Percentiles rank a stretch among this genome's conserved stretches.
Conservation (phyloP, 805 yeast species). For the Lachancea waltii region DNA sequence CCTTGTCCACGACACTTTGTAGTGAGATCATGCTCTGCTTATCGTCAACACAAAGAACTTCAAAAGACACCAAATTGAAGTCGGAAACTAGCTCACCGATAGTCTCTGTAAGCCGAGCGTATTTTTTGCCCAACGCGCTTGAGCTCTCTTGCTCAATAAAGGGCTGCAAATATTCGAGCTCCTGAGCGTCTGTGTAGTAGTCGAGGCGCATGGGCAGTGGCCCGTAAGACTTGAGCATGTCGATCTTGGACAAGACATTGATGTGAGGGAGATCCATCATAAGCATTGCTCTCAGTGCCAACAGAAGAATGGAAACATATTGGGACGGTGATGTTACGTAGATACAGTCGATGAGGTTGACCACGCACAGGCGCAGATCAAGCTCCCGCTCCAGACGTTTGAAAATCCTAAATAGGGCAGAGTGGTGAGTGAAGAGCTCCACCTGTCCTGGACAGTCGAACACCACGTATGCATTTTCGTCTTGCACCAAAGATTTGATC, state of each 20-base stretch:
- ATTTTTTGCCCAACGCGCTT: slow-evolving; percentile 52
- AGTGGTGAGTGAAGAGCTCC: slow-evolving; percentile 87
- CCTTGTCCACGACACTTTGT: slow-evolving; percentile 73
- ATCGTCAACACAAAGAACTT: slow-evolving; percentile 86
- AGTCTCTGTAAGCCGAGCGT: slow-evolving; percentile 61
- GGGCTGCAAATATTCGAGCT: slow-evolving; percentile 62
- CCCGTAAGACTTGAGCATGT: slow-evolving; percentile 69
- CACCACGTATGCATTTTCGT: slow-evolving; percentile 57
- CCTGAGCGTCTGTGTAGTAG: slow-evolving; percentile 89
- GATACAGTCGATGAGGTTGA: slow-evolving; percentile 76
- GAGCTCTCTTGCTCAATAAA: slow-evolving; percentile 66
- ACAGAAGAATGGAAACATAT: slow-evolving; percentile 71
- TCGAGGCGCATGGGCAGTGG: slow-evolving; percentile 75
- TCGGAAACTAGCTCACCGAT: slow-evolving; percentile 83
- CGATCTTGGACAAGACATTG: slow-evolving; percentile 89
- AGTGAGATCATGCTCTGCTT: slow-evolving; percentile 85
- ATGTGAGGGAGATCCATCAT: slow-evolving; percentile 90
- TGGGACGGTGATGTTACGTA: slow-evolving; percentile 83
- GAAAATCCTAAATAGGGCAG: slow-evolving; percentile 64
- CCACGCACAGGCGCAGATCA: slow-evolving; percentile 74
- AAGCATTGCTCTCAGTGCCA: slow-evolving; percentile 86
- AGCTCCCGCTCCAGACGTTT: slow-evolving; percentile 53
- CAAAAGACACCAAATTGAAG: slow-evolving; percentile 79
- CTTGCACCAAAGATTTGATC: slow-evolving; percentile 48
- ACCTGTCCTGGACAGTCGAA: slow-evolving; percentile 97